Conservation (phyloP, 2,329 filamentous ascomycete genomes). For the Trichoderma cornu-damae region DNA sequence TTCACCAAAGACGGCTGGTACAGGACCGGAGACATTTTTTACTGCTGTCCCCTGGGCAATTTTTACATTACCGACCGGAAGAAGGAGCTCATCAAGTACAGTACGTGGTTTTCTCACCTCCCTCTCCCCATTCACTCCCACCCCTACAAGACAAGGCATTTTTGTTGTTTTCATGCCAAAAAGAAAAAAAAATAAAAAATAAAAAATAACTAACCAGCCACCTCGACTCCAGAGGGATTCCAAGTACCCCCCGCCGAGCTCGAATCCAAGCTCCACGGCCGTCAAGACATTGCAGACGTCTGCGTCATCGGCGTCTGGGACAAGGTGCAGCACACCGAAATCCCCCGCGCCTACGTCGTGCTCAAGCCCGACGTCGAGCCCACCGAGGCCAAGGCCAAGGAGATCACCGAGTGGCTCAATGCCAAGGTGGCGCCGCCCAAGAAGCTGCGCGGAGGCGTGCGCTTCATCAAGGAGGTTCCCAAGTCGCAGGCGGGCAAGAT, state of each 20-base stretch:
- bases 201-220: not conserved
- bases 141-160: rapidly evolving
- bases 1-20: slow-evolving; percentile 78
- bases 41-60: slow-evolving; percentile 70
- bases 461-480: slow-evolving; percentile 62
- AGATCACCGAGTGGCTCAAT: slow-evolving; percentile 39
- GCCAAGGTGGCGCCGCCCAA: slow-evolving; percentile 62
- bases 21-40: slow-evolving; percentile 83
- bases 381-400: slow-evolving; percentile 31
- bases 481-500: slow-evolving; percentile 59
- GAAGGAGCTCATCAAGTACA: slow-evolving; percentile 59
- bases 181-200: too few species aligned
- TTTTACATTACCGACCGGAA: slow-evolving; percentile 87
- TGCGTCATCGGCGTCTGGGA: slow-evolving; percentile 60
- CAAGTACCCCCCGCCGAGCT: slow-evolving; percentile 67
- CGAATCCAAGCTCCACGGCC: slow-evolving; percentile 44
- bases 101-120: slow-evolving; percentile 33
- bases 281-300: slow-evolving; percentile 49
- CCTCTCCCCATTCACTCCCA: too few species aligned
- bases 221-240: slow-evolving; percentile 48
- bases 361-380: slow-evolving; percentile 34
- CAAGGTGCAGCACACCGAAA: slow-evolving; percentile 57
- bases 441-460: slow-evolving; percentile 63
- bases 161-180: not conserved
- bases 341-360: slow-evolving; percentile 50